Percentiles rank a stretch among this genome's conserved stretches.
Evolutionary conservation across 2,329 filamentous ascomycete genomes (phyloP).

Genomic region (Xylariaceae sp.): DNA sequence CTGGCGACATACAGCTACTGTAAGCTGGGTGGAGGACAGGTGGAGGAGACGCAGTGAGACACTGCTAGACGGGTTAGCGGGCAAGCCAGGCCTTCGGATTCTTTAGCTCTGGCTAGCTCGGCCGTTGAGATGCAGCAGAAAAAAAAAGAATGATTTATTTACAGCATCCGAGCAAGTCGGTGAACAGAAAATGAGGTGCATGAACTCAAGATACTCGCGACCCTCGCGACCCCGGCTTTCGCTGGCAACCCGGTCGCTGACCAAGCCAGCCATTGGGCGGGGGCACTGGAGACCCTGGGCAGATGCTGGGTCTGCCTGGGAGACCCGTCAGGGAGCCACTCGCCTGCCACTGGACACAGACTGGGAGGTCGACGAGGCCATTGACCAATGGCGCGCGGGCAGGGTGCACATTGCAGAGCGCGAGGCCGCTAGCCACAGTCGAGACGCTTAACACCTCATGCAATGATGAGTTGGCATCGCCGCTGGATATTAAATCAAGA

Average conservation of each 20-base stretch:
- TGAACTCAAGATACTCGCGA: slow-evolving; percentile 36
- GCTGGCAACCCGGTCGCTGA: slow-evolving; percentile 26
- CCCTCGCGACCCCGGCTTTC: slow-evolving; percentile 25
- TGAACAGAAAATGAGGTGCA: slow-evolving; percentile 42
- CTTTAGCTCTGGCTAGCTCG: too few relatives aligned
- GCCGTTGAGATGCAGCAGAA: background rate
- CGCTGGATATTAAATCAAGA: slow-evolving; percentile 53
- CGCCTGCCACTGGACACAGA: slow-evolving; percentile 4
- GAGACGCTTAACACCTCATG: slow-evolving; percentile 53
- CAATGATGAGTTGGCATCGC: slow-evolving; percentile 76
- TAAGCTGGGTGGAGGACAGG: too few relatives aligned
- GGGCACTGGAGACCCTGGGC: slow-evolving; percentile 9
- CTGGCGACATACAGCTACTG: too few relatives aligned
- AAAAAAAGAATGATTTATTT: background rate
- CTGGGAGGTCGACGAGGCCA: slow-evolving; percentile 24
- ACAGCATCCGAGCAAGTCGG: slow-evolving; percentile 35
- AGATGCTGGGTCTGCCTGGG: slow-evolving; percentile 9
- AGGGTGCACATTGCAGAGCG: slow-evolving; percentile 29
- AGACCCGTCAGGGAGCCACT: slow-evolving; percentile 34
- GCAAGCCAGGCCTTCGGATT: too few relatives aligned
- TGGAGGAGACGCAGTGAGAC: too few relatives aligned
- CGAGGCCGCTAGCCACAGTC: slow-evolving; percentile 41
- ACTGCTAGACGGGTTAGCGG: too few relatives aligned
- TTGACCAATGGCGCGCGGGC: slow-evolving; percentile 24
- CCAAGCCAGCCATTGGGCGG: slow-evolving; percentile 26